A percentile compares a stretch with the other conserved stretches of the same genome.
These are phyloP conservation scores for Penicillium alfredii DNA, from an alignment of 495 filamentous ascomycete species.

Conservation along the genomic window DNA sequence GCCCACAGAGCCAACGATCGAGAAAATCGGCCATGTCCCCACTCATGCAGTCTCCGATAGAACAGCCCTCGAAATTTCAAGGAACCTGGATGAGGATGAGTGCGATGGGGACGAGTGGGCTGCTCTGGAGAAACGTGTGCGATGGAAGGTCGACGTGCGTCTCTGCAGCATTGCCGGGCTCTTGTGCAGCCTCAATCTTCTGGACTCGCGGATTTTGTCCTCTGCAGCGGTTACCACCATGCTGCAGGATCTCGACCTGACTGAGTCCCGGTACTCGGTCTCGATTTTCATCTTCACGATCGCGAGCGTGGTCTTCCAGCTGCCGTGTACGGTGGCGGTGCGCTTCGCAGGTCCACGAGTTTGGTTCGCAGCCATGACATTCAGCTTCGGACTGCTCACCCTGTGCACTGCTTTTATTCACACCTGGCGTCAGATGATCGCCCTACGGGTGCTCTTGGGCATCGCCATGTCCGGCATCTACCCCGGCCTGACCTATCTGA, in stretches of 20 bases:
- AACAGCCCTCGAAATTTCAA: background rate
- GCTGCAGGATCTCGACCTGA: conserved; percentile 56
- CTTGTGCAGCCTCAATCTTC: conserved; percentile 64
- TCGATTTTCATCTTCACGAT: conserved; percentile 78
- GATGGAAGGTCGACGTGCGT: conserved; percentile 64
- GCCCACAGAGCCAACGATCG: background rate
- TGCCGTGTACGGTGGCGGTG: conserved; percentile 67
- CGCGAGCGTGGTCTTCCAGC: conserved; percentile 66
- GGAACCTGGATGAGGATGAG: background rate
- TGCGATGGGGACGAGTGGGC: conserved; percentile 16
- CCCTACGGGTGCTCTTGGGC: conserved; percentile 62
- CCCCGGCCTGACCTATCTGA: conserved; percentile 64
- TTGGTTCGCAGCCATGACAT: conserved; percentile 64
- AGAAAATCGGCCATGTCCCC: too few species aligned
- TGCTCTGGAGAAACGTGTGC: conserved; percentile 38
- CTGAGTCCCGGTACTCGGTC: conserved; percentile 58
- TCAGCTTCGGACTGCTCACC: conserved; percentile 65
- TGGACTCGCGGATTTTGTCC: conserved; percentile 73
- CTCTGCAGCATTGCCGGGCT: conserved; percentile 71
- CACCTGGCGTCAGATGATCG: conserved; percentile 70
- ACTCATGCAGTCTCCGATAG: too few species aligned
- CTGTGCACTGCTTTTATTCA: conserved; percentile 62
- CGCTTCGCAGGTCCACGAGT: conserved; percentile 60
- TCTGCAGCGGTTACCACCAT: conserved; percentile 72
- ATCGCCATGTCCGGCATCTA: conserved; percentile 65